Conservation (phyloP, 108 stramenopile species). For the Asterionellopsis glacialis region DNA sequence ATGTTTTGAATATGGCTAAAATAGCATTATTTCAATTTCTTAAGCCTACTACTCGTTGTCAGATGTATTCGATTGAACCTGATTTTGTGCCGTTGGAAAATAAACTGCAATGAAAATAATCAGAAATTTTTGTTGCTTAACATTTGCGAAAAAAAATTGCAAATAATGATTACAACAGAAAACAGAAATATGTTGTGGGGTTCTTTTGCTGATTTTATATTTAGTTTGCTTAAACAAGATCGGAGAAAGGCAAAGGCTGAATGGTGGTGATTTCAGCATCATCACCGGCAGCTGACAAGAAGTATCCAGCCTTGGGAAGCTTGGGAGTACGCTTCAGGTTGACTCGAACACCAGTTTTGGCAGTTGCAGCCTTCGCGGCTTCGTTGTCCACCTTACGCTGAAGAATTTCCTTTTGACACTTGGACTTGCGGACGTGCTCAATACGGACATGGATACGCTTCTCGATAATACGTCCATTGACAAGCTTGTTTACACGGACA, state of each 20-base stretch:
- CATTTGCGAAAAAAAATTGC: too few relatives aligned
- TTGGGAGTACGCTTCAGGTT: slow-evolving; percentile 91
- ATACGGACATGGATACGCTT: slow-evolving; percentile 99
- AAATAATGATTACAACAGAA: too few relatives aligned
- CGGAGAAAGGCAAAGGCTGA: slow-evolving; percentile 89
- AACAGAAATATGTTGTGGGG: too few relatives aligned
- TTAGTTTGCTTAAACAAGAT: slow-evolving; percentile 69
- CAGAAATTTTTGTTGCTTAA: too few relatives aligned
- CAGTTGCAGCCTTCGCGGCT: slow-evolving; percentile 77
- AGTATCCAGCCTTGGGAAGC: slow-evolving; percentile 95
- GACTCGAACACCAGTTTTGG: slow-evolving; percentile 76
- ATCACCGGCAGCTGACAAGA: slow-evolving; percentile 68
- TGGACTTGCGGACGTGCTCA: slow-evolving; percentile 94
- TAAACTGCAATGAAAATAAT: too few relatives aligned
- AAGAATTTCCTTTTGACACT: slow-evolving; percentile 95
- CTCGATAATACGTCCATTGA: slow-evolving; percentile 95
- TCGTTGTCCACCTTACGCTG: slow-evolving; percentile 73
- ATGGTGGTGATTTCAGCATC: slow-evolving; percentile 81
- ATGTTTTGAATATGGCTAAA: too few relatives aligned
- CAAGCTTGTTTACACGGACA: slow-evolving; percentile 97
- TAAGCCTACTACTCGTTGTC: too few relatives aligned
- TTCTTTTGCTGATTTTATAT: too few relatives aligned
- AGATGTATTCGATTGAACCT: too few relatives aligned
- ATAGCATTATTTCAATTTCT: too few relatives aligned
- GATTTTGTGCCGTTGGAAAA: too few relatives aligned